phyloP scores from a whole-genome alignment of 768 basidiomycete species.

The Mycena maculata region DNA sequence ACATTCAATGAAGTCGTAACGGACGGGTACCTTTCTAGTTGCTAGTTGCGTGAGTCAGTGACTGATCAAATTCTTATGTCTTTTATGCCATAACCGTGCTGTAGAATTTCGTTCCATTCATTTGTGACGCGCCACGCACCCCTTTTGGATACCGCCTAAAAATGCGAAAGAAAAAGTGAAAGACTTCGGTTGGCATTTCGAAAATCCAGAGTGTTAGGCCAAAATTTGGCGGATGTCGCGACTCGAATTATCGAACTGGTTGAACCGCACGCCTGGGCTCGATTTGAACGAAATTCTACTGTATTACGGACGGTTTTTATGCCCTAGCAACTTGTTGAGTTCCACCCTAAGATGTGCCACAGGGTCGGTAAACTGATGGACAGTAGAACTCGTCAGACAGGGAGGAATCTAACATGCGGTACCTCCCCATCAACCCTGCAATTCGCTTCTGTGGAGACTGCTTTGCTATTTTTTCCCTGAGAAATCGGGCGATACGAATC shows the following conservation, averaged over 20 bases:
- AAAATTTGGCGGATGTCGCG: too few relatives aligned
- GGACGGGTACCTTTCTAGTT: not conserved
- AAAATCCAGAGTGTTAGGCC: too few relatives aligned
- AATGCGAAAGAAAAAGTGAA: too few relatives aligned
- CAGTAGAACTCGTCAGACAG: not conserved
- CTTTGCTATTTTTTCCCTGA: not conserved
- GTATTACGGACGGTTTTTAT: not conserved
- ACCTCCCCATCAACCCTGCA: not conserved
- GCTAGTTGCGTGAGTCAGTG: conserved; percentile 2
- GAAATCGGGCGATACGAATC: not conserved
- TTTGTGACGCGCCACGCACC: too few relatives aligned
- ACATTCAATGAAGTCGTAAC: not conserved
- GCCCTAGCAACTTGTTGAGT: conserved; percentile 5
- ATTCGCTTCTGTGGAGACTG: not conserved
- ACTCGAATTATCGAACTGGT: too few relatives aligned
- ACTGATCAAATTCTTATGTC: too few relatives aligned
- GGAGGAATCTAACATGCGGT: too few relatives aligned
- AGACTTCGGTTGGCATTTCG: too few relatives aligned
- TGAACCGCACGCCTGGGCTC: too few relatives aligned
- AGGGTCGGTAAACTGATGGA: conserved; percentile 17
- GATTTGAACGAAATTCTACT: too few relatives aligned
- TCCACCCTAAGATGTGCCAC: conserved; percentile 16
- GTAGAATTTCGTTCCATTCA: too few relatives aligned
- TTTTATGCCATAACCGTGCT: conserved; percentile 5
- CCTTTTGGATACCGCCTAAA: too few relatives aligned